A percentile compares a stretch with the other conserved stretches of the same genome.
Conservation (phyloP, 2,329 filamentous ascomycete species). For the Bipolaris cookei region DNA sequence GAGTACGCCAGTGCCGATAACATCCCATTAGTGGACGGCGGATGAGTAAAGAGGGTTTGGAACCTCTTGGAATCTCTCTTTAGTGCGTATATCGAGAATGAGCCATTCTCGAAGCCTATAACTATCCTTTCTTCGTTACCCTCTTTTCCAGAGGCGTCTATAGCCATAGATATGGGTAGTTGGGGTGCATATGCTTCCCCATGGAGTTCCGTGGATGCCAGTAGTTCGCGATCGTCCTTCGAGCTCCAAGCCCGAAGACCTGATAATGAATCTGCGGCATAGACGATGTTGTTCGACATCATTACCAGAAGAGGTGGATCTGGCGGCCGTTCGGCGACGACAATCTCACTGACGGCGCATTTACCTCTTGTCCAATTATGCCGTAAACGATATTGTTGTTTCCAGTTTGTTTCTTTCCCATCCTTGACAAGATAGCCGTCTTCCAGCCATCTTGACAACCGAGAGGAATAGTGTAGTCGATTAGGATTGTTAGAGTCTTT, state of each 20-base stretch:
- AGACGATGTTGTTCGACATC: conserved; percentile 75
- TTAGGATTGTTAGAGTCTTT: conserved; percentile 50
- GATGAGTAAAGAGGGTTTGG: conserved; percentile 62
- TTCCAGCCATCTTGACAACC: conserved; percentile 66
- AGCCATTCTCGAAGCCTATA: conserved; percentile 55
- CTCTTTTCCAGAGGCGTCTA: conserved; percentile 57
- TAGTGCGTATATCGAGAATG: conserved; percentile 69
- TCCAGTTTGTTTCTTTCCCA: conserved; percentile 73
- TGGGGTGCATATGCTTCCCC: conserved; percentile 24
- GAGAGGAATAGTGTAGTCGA: conserved; percentile 60
- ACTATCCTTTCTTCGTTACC: conserved; percentile 42
- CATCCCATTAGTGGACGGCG: conserved; percentile 67
- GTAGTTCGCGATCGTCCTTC: conserved; percentile 62
- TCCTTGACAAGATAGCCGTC: conserved; percentile 63
- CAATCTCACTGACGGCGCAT: conserved; percentile 80
- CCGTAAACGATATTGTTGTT: conserved; percentile 82
- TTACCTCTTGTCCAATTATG: conserved; percentile 90
- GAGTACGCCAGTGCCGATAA: conserved; percentile 74
- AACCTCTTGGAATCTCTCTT: conserved; percentile 56
- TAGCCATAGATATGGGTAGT: conserved; percentile 67
- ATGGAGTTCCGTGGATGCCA: conserved; percentile 57
- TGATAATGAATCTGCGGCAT: conserved; percentile 72
- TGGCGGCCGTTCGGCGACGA: conserved; percentile 60
- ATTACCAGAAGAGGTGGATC: conserved; percentile 73
- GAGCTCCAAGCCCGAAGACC: conserved; percentile 82